These are phyloP conservation scores for Urtica urens DNA, from an alignment of 306 rosid species.

Conservation along the genomic window DNA sequence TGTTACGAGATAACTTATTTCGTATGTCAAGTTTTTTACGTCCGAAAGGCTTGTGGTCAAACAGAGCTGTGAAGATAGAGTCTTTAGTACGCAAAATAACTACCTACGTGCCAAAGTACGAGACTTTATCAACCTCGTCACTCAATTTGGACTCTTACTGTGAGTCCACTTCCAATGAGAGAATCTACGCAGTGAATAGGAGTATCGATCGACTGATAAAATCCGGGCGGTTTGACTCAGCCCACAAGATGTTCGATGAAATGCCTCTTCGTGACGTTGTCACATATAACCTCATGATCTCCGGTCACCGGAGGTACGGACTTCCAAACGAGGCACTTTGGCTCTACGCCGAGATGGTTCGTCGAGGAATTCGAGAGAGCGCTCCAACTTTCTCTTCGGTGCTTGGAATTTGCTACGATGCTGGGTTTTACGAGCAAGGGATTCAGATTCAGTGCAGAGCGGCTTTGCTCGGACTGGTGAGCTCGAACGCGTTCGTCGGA, in stretches of 20 bases:
- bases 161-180: conserved; percentile 13
- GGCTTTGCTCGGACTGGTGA: conserved; percentile 43
- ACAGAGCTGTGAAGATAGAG: background rate
- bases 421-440: conserved; percentile 37
- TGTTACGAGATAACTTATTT: background rate
- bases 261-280: conserved; percentile 50
- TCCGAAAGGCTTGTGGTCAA: conserved; percentile 13
- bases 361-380: conserved; percentile 35
- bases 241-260: conserved; percentile 40
- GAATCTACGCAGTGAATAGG: conserved; percentile 38
- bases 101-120: conserved; percentile 3
- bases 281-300: conserved; percentile 60
- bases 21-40: conserved; percentile 15
- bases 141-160: conserved; percentile 15
- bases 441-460: conserved; percentile 66
- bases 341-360: conserved; percentile 52
- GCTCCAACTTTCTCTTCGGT: conserved; percentile 48
- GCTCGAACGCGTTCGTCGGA: conserved; percentile 40
- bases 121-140: conserved; percentile 7
- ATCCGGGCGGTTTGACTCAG: conserved; percentile 29
- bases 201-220: conserved; percentile 26
- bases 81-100: conserved; percentile 21
- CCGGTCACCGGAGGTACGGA: conserved; percentile 32
- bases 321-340: conserved; percentile 27
- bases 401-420: conserved; percentile 33